phyloP scores from a whole-genome alignment of 768 basidiomycete genomes.

The Agrocybe praecox region DNA sequence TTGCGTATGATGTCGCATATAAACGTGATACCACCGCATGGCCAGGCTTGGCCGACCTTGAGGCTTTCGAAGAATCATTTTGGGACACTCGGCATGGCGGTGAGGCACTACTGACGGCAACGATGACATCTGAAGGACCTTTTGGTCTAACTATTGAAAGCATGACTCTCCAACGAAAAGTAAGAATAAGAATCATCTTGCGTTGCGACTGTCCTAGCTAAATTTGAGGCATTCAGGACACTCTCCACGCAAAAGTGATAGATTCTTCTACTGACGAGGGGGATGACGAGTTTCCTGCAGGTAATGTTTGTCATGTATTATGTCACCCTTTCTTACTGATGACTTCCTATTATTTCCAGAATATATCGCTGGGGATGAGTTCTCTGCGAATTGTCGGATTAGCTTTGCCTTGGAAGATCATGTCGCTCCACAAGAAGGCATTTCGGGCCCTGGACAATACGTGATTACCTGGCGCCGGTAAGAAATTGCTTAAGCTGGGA shows the following conservation, averaged over 20 bases:
- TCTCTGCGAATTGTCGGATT: slow-evolving; percentile 58
- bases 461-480: slow-evolving; percentile 69
- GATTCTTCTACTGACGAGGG: slow-evolving; percentile 54
- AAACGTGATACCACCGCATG: slow-evolving; percentile 40
- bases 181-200: slow-evolving; percentile 24
- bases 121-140: slow-evolving; percentile 55
- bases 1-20: slow-evolving; percentile 58
- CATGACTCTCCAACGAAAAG: slow-evolving; percentile 49
- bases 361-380: slow-evolving; percentile 65
- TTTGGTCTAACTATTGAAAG: slow-evolving; percentile 57
- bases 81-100: slow-evolving; percentile 55
- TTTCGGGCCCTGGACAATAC: slow-evolving; percentile 60
- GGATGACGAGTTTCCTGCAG: slow-evolving; percentile 45
- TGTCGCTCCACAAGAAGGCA: slow-evolving; percentile 25
- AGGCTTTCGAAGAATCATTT: slow-evolving; percentile 51
- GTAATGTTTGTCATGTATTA: slow-evolving; percentile 25
- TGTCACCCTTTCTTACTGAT: not conserved
- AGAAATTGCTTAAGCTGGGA: slow-evolving; percentile 9
- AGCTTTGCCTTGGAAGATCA: slow-evolving; percentile 44
- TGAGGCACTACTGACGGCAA: slow-evolving; percentile 58
- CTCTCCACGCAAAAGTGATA: slow-evolving; percentile 45
- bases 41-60: slow-evolving; percentile 53
- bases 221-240: slow-evolving; percentile 34
- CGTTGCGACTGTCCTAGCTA: not conserved
- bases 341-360: slow-evolving; percentile 39